A percentile compares a stretch with the other conserved stretches of the same genome.
Evolutionary conservation across 345 rosid species (phyloP).

Genomic region (Atalantia buxifolia): DNA sequence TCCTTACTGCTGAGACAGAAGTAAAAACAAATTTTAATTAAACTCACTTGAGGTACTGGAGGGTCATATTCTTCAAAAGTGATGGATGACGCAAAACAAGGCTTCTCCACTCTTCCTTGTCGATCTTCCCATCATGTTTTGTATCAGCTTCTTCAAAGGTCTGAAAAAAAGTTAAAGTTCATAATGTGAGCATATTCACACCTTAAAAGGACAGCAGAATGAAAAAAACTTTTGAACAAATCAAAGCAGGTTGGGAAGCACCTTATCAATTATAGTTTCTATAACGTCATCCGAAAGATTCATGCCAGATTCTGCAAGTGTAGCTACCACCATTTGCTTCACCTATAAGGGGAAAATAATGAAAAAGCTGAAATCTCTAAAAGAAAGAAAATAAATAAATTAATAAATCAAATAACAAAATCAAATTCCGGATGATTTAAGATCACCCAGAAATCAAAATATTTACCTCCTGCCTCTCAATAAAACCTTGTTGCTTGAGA

Average conservation of each 20-base stretch:
- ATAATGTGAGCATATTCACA: background rate
- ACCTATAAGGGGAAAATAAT: slow-evolving; percentile 41
- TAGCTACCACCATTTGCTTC: slow-evolving; percentile 99
- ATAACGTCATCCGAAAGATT: slow-evolving; percentile 88
- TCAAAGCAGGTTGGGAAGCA: slow-evolving; percentile 13
- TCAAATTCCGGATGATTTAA: background rate
- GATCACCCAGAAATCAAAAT: background rate
- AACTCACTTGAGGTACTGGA: slow-evolving; percentile 95
- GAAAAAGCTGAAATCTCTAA: background rate
- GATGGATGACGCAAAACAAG: slow-evolving; percentile 91
- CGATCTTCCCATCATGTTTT: slow-evolving; percentile 91
- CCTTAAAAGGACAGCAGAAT: background rate
- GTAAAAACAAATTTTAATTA: background rate
- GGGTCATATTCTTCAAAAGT: slow-evolving; percentile 96
- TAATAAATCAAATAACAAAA: too few species aligned
- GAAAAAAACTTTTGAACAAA: background rate
- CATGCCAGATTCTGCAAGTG: slow-evolving; percentile 99
- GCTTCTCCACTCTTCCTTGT: slow-evolving; percentile 95
- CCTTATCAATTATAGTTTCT: slow-evolving; percentile 96
- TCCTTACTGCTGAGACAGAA: background rate
- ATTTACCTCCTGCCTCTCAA: slow-evolving; percentile 95
- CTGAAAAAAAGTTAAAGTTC: slow-evolving; percentile 35
- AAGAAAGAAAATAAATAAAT: background rate
- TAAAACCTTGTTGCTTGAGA: slow-evolving; percentile 99
- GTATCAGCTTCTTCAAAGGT: slow-evolving; percentile 99